Percentiles rank a stretch among this genome's conserved stretches.
These are phyloP conservation scores for Rhizopogon vesiculosus DNA, from an alignment of 768 basidiomycete genomes.

Conservation along the genomic window DNA sequence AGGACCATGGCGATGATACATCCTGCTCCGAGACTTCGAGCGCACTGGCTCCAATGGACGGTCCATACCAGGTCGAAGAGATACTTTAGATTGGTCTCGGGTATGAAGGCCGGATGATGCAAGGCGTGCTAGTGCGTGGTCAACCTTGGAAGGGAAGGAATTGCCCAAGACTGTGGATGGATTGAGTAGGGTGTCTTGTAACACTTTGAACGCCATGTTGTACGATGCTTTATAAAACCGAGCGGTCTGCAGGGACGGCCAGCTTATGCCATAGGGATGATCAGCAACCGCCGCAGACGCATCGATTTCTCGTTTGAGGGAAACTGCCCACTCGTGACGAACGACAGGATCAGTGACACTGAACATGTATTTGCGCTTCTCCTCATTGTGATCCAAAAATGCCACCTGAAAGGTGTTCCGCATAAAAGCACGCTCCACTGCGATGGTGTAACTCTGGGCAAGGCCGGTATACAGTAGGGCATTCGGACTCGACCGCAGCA, in stretches of 20 bases:
- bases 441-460: slow-evolving; percentile 70
- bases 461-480: slow-evolving; percentile 80
- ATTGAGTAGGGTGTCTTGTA: slow-evolving; percentile 79
- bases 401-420: slow-evolving; percentile 92
- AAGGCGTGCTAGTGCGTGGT: slow-evolving; percentile 31
- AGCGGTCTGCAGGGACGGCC: slow-evolving; percentile 33
- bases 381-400: slow-evolving; percentile 62
- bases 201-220: slow-evolving; percentile 71
- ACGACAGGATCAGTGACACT: slow-evolving; percentile 79
- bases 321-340: slow-evolving; percentile 68
- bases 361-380: slow-evolving; percentile 91
- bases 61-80: slow-evolving; percentile 2
- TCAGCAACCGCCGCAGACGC: slow-evolving; percentile 26
- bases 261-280: slow-evolving; percentile 26
- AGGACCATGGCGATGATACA: slow-evolving; percentile 59
- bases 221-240: slow-evolving; percentile 64
- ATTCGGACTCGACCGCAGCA: slow-evolving; percentile 80
- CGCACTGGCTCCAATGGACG: slow-evolving; percentile 42
- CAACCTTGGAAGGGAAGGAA: slow-evolving; percentile 24
- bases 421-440: slow-evolving; percentile 93
- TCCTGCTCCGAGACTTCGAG: slow-evolving; percentile 66
- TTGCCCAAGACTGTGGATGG: slow-evolving; percentile 17
- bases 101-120: slow-evolving; percentile 3
- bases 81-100: slow-evolving; percentile 4
- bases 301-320: slow-evolving; percentile 65